These are phyloP conservation scores for Moesziomyces aphidis DNA, from an alignment of 1,284 basidiomycete genomes.

Conservation along the genomic window DNA sequence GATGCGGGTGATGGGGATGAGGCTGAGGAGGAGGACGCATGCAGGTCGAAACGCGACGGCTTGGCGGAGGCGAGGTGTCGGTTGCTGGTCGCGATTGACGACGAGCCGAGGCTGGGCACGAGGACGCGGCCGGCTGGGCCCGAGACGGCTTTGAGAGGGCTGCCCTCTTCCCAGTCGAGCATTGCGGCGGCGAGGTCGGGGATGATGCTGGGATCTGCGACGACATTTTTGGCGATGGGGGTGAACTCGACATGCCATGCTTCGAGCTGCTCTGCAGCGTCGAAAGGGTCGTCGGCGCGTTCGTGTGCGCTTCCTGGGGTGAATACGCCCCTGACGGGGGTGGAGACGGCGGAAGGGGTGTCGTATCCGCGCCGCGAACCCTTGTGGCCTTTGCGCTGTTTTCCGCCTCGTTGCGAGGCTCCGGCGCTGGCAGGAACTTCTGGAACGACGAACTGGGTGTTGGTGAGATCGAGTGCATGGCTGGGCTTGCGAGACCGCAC, in stretches of 20 bases:
- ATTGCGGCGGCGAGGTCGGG: slow-evolving; percentile 43
- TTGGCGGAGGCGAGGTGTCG: slow-evolving; percentile 13
- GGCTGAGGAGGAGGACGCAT: slow-evolving; percentile 15
- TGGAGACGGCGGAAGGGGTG: slow-evolving; percentile 24
- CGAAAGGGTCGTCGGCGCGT: slow-evolving; percentile 41
- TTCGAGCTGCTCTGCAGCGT: slow-evolving; percentile 56
- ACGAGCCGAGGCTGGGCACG: slow-evolving; percentile 12
- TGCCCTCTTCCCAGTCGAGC: slow-evolving; percentile 46
- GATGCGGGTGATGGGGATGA: slow-evolving; percentile 29
- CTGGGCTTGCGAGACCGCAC: slow-evolving; percentile 46
- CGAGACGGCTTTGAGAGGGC: slow-evolving; percentile 36
- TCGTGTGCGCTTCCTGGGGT: slow-evolving; percentile 41
- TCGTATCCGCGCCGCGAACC: slow-evolving; percentile 34
- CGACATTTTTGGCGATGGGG: slow-evolving; percentile 55
- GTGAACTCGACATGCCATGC: slow-evolving; percentile 66
- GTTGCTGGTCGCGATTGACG: slow-evolving; percentile 1
- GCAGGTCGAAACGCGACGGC: slow-evolving; percentile 7
- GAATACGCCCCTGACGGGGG: slow-evolving; percentile 31
- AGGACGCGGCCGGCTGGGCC: slow-evolving; percentile 22
- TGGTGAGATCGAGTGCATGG: slow-evolving; percentile 49
- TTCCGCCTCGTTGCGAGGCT: slow-evolving; percentile 14
- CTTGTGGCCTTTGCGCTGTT: slow-evolving; percentile 42
- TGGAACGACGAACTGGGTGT: slow-evolving; percentile 49
- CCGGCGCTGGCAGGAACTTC: slow-evolving; percentile 45
- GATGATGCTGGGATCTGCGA: slow-evolving; percentile 38